Evolutionary conservation across 2,329 filamentous ascomycete genomes (phyloP).

Genomic region (Triangularia verruculosa): DNA sequence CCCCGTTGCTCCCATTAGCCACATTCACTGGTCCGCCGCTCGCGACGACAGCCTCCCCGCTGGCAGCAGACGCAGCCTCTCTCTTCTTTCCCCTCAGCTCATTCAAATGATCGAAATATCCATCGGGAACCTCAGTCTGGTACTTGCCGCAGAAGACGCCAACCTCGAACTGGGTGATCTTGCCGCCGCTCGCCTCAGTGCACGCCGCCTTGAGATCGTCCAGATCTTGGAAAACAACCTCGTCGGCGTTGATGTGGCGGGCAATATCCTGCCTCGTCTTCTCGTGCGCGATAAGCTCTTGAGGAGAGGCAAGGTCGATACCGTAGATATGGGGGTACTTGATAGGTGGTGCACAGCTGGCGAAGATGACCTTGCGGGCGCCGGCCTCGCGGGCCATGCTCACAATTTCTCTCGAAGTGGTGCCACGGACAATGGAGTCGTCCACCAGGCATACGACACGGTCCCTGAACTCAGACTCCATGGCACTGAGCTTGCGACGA

Average conservation of each 20-base stretch:
- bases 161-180: conserved; percentile 70
- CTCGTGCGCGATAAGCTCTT: conserved; percentile 42
- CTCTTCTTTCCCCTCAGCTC: conserved; percentile 66
- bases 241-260: conserved; percentile 42
- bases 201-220: conserved; percentile 79
- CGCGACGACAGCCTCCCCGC: conserved; percentile 21
- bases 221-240: conserved; percentile 60
- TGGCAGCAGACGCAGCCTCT: conserved; percentile 39
- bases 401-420: conserved; percentile 63
- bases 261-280: conserved; percentile 42
- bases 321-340: conserved; percentile 75
- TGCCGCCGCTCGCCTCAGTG: conserved; percentile 61
- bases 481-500: conserved; percentile 83
- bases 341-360: conserved; percentile 77
- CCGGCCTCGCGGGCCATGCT: conserved; percentile 84
- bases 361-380: conserved; percentile 78
- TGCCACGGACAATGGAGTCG: conserved; percentile 85
- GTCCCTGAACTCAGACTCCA: conserved; percentile 78
- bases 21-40: conserved; percentile 56
- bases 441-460: conserved; percentile 82
- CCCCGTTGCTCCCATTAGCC: conserved; percentile 14
- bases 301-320: conserved; percentile 46
- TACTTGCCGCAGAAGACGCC: conserved; percentile 91
- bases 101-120: conserved; percentile 81
- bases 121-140: conserved; percentile 71